Conservation (phyloP, 2,329 filamentous ascomycete species). For the Colletotrichum endophyticum region DNA sequence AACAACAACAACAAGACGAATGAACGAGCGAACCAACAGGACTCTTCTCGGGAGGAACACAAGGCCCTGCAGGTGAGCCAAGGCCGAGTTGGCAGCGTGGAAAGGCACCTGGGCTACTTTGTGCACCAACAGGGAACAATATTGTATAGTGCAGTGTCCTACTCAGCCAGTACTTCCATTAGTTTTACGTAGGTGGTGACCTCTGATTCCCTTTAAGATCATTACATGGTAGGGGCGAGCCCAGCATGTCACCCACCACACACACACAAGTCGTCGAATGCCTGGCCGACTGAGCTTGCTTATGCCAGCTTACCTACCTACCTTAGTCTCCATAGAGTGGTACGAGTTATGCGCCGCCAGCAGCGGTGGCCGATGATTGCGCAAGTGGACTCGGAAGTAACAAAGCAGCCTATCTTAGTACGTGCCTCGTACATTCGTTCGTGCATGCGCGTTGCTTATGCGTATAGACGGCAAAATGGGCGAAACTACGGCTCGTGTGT, state of each 20-base stretch:
- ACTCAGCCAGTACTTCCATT: too few relatives aligned
- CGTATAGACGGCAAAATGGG: background rate
- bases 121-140: background rate
- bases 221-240: background rate
- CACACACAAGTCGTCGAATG: background rate
- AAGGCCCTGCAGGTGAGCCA: slow-evolving; percentile 9
- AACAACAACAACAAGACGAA: too few relatives aligned
- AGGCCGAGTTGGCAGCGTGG: background rate
- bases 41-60: background rate
- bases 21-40: too few relatives aligned
- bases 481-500: background rate
- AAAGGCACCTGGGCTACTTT: background rate
- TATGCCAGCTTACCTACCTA: background rate
- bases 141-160: background rate
- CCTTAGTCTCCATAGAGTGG: background rate
- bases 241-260: background rate
- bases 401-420: background rate
- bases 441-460: too few relatives aligned
- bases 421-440: too few relatives aligned
- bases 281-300: background rate
- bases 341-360: background rate
- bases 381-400: background rate
- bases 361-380: background rate
- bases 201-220: too few relatives aligned
- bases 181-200: too few relatives aligned